phyloP scores from a whole-genome alignment of 2,329 filamentous ascomycete species.

The Penicillium psychrosexuale region DNA sequence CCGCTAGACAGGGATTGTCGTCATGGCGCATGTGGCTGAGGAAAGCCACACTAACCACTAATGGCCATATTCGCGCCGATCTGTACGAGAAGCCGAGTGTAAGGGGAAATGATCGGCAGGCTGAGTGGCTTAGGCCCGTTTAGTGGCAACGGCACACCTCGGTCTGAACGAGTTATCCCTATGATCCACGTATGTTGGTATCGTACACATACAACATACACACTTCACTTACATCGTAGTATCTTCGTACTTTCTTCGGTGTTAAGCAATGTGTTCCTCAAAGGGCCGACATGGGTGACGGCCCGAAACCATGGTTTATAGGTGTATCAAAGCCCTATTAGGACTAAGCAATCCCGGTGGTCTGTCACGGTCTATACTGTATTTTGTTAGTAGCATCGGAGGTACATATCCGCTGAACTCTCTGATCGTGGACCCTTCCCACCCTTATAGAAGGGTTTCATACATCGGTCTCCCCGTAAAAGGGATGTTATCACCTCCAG shows the following conservation, averaged over 20 bases:
- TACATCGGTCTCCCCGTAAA: slow-evolving; percentile 6
- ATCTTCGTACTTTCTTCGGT: background rate
- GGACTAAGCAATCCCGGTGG: background rate
- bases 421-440: background rate
- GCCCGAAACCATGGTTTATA: slow-evolving; percentile 4
- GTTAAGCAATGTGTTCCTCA: background rate
- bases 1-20: background rate
- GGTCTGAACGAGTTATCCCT: background rate
- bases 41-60: background rate
- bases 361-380: background rate
- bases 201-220: background rate
- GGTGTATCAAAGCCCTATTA: background rate
- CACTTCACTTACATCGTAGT: background rate
- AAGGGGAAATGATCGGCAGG: slow-evolving; percentile 4
- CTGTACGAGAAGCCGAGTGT: background rate
- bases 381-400: background rate
- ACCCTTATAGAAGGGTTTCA: slow-evolving; percentile 5
- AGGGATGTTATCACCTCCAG: background rate
- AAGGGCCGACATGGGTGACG: background rate
- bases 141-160: slow-evolving; percentile 1
- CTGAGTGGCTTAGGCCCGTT: background rate
- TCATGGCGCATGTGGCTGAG: slow-evolving; percentile 7
- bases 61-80: background rate
- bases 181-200: background rate
- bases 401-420: background rate